A percentile compares a stretch with the other conserved stretches of the same genome.
These are phyloP conservation scores for Elsinoe fawcettii DNA, from an alignment of 2,329 filamentous ascomycete species.

Conservation along the genomic window DNA sequence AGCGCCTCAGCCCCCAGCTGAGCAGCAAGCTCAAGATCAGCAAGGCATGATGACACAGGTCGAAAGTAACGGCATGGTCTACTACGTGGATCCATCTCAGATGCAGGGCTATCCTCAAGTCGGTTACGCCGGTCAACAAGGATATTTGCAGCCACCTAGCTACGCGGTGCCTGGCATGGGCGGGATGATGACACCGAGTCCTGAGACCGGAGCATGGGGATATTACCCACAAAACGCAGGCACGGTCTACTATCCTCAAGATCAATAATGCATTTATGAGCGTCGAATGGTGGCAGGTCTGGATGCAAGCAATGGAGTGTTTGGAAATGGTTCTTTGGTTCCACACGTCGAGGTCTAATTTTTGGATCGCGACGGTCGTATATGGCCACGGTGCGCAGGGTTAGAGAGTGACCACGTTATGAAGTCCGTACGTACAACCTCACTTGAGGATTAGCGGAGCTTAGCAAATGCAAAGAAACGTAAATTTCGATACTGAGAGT, in stretches of 20 bases:
- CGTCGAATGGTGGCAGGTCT: neutral
- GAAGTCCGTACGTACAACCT: neutral
- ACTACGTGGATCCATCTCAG: conserved; percentile 72
- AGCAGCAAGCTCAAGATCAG: conserved; percentile 30
- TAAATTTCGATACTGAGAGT: neutral
- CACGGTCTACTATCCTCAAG: conserved; percentile 48
- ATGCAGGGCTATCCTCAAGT: conserved; percentile 33
- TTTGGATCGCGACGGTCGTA: neutral
- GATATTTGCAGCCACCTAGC: conserved; percentile 33
- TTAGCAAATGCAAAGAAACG: neutral
- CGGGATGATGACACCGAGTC: conserved; percentile 64
- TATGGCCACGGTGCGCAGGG: neutral
- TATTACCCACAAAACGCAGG: conserved; percentile 5
- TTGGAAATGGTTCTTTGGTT: neutral
- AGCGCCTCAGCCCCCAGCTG: conserved; percentile 28
- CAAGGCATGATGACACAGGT: conserved; percentile 61
- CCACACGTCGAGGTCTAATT: neutral
- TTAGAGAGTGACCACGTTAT: neutral
- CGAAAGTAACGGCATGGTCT: conserved; percentile 92
- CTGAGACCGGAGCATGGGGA: conserved; percentile 29
- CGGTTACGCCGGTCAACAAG: conserved; percentile 20
- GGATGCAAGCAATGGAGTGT: neutral
- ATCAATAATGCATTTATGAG: conserved; percentile 7
- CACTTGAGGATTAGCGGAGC: neutral
- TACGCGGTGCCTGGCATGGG: conserved; percentile 61